phyloP scores from a whole-genome alignment of 495 filamentous ascomycete genomes.

The Opeltia flavorubescens region DNA sequence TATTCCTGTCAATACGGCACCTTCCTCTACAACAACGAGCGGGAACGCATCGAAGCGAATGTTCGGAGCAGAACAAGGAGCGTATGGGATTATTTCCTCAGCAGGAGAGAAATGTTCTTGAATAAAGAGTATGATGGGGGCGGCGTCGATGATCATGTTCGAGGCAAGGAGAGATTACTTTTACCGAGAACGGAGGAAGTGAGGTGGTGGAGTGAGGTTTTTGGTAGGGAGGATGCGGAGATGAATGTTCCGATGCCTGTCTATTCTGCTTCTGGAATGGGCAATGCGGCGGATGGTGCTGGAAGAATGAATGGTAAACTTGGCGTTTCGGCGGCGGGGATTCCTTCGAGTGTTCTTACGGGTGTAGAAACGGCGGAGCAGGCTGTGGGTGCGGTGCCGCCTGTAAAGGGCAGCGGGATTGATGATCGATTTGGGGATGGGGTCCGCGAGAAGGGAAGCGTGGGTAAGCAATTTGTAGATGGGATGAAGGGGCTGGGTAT shows the following conservation, averaged over 20 bases:
- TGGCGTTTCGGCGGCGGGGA: background rate
- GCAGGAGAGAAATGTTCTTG: conserved; percentile 59
- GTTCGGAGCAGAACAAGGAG: conserved; percentile 64
- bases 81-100: conserved; percentile 93
- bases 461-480: conserved; percentile 18
- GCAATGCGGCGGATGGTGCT: background rate
- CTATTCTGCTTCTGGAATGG: background rate
- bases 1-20: conserved; percentile 96
- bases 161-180: conserved; percentile 68
- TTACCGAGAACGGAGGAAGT: conserved; percentile 57
- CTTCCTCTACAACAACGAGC: conserved; percentile 91
- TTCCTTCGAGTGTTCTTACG: conserved; percentile 25
- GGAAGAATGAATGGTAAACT: background rate
- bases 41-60: conserved; percentile 62
- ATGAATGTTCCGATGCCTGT: conserved; percentile 61
- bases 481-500: conserved; percentile 30
- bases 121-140: conserved; percentile 68
- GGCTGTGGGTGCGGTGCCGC: conserved; percentile 17
- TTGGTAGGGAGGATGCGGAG: conserved; percentile 70
- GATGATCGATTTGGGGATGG: background rate
- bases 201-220: conserved; percentile 85
- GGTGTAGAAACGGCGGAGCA: conserved; percentile 34
- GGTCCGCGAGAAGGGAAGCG: background rate
- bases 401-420: conserved; percentile 10
- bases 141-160: conserved; percentile 58